These are phyloP conservation scores for Coffea canephora DNA, from an alignment of 257 asterid genomes.

Conservation along the genomic window DNA sequence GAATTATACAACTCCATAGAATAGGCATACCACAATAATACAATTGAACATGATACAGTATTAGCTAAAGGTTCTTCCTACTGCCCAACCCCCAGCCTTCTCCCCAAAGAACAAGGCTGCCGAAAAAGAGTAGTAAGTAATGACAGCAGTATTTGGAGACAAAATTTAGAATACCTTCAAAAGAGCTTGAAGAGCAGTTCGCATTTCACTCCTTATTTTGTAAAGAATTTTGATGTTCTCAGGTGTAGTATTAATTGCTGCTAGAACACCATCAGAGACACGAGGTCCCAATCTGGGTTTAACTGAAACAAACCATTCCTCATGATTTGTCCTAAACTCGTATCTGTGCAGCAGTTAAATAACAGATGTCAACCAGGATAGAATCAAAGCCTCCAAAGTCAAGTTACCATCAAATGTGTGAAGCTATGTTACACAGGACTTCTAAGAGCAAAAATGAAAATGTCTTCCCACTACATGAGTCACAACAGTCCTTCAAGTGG, in stretches of 20 bases:
- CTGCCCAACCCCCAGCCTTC: not conserved
- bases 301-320: slow-evolving; percentile 75
- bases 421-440: not conserved
- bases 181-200: slow-evolving; percentile 62
- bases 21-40: not conserved
- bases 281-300: slow-evolving; percentile 65
- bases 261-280: slow-evolving; percentile 54
- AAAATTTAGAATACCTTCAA: slow-evolving; percentile 56
- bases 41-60: not conserved
- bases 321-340: slow-evolving; percentile 84
- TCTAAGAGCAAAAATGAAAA: not conserved
- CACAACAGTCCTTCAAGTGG: not conserved
- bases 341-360: slow-evolving; percentile 48
- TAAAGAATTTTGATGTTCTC: slow-evolving; percentile 72
- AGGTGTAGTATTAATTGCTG: slow-evolving; percentile 49
- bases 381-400: slow-evolving; percentile 2
- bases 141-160: no score
- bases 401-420: not conserved
- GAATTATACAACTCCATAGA: not conserved
- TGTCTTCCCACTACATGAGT: not conserved
- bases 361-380: slow-evolving; percentile 13
- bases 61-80: not conserved
- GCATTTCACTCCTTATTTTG: slow-evolving; percentile 79
- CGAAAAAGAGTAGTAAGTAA: not conserved
- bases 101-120: not conserved